phyloP scores from a whole-genome alignment of 2,329 filamentous ascomycete species.

The Leptographium flavum region DNA sequence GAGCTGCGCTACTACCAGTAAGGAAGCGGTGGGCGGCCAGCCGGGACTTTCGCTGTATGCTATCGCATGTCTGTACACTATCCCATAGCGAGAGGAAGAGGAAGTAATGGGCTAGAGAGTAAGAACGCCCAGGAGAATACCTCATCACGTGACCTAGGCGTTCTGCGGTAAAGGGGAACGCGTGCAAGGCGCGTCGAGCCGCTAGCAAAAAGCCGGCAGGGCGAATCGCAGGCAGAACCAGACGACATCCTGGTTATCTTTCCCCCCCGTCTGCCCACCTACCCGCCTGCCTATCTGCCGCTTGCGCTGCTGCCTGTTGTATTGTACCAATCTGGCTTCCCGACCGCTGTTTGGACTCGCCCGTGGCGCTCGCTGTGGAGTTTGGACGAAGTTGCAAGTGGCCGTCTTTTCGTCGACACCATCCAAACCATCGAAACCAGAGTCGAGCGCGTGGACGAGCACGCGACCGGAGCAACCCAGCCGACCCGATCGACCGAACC shows the following conservation, averaged over 20 bases:
- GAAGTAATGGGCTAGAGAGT: neutral
- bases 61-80: no score
- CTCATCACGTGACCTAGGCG: no score
- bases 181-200: no score
- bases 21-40: neutral
- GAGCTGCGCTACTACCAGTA: conserved; percentile 83
- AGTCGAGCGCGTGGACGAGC: no score
- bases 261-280: neutral
- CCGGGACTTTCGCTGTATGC: no score
- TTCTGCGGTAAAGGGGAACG: no score
- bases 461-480: no score
- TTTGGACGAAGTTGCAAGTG: no score
- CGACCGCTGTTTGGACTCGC: conserved; percentile 4
- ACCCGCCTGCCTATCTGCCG: neutral
- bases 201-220: neutral
- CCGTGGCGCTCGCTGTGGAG: neutral
- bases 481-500: no score
- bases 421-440: no score
- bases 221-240: neutral
- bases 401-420: neutral
- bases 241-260: neutral
- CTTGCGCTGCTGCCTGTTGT: neutral
- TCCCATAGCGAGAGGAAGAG: neutral
- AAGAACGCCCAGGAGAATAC: neutral
- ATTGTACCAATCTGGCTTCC: conserved; percentile 6